Evolutionary conservation across 805 yeast species (phyloP).

Genomic region (Starmerella geochares): DNA sequence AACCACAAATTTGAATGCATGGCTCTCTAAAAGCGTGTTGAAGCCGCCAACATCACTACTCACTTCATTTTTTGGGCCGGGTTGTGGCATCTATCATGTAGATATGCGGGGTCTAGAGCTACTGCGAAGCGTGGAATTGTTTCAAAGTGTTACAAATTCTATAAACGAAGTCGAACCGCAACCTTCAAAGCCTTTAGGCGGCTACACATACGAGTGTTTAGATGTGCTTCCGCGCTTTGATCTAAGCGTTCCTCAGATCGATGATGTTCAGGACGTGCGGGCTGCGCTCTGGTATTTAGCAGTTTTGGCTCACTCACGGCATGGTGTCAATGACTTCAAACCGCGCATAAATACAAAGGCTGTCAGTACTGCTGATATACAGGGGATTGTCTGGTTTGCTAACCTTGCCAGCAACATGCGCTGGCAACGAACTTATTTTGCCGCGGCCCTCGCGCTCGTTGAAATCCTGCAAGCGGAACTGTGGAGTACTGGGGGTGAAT

Average conservation of each 20-base stretch:
- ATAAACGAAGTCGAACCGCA: too few species aligned
- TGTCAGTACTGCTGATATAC: slow-evolving; percentile 9
- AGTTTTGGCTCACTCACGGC: background rate
- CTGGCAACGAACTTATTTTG: slow-evolving; percentile 1
- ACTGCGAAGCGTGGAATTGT: background rate
- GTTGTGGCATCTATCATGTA: background rate
- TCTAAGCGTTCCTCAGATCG: background rate
- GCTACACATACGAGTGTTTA: too few species aligned
- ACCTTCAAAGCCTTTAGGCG: too few species aligned
- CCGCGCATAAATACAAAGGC: background rate
- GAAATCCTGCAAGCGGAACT: background rate
- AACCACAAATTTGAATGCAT: background rate
- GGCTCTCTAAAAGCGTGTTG: slow-evolving; percentile 2
- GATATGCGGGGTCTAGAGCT: background rate
- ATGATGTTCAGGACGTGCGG: background rate
- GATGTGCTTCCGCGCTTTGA: too few species aligned
- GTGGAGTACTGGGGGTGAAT: background rate
- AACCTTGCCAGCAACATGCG: background rate
- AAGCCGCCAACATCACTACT: background rate
- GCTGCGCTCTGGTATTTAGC: background rate
- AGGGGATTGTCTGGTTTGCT: slow-evolving; percentile 16
- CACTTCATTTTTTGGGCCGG: background rate
- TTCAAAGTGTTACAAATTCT: background rate
- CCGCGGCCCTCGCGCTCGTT: background rate
- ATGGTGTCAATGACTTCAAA: background rate